Percentiles rank a stretch among this genome's conserved stretches.
These are phyloP conservation scores for Scleroderma bovista DNA, from an alignment of 768 basidiomycete species.

Conservation along the genomic window DNA sequence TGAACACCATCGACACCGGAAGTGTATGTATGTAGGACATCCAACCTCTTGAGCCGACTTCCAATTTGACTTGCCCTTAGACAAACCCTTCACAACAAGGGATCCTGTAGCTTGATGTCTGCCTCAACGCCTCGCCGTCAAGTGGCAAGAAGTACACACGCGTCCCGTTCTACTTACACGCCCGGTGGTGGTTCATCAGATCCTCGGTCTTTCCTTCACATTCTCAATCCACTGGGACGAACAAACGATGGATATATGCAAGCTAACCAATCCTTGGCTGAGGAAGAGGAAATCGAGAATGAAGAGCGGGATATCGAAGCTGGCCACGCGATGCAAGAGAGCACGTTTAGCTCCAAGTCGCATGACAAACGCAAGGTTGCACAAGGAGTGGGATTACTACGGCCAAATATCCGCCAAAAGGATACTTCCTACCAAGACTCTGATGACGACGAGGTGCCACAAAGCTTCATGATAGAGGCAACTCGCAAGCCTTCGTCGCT, in stretches of 20 bases:
- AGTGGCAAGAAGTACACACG: conserved; percentile 12
- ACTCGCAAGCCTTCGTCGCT: conserved; percentile 35
- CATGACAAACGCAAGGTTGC: conserved; percentile 49
- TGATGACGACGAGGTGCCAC: conserved; percentile 81
- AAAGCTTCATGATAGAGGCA: conserved; percentile 82
- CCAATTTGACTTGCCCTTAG: neutral
- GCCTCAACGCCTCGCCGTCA: conserved; percentile 12
- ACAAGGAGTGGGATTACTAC: conserved; percentile 58
- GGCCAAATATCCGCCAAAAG: conserved; percentile 68
- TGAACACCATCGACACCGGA: too few relatives aligned
- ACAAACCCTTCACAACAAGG: neutral
- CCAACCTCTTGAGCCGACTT: conserved; percentile 8
- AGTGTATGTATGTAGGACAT: neutral
- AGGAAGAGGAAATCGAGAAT: conserved; percentile 52
- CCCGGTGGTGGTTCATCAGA: conserved; percentile 32
- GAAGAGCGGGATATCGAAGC: conserved; percentile 57
- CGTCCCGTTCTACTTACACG: conserved; percentile 29
- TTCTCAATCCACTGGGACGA: conserved; percentile 76
- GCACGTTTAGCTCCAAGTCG: conserved; percentile 33
- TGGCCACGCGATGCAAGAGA: conserved; percentile 39
- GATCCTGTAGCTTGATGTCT: conserved; percentile 7
- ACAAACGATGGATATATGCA: conserved; percentile 71
- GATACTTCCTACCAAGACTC: conserved; percentile 57
- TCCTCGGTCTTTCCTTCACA: conserved; percentile 74
- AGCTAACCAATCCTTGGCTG: conserved; percentile 66